These are phyloP conservation scores for Polygonum maritimum DNA, from an alignment of 148 eudicot species.

Conservation along the genomic window DNA sequence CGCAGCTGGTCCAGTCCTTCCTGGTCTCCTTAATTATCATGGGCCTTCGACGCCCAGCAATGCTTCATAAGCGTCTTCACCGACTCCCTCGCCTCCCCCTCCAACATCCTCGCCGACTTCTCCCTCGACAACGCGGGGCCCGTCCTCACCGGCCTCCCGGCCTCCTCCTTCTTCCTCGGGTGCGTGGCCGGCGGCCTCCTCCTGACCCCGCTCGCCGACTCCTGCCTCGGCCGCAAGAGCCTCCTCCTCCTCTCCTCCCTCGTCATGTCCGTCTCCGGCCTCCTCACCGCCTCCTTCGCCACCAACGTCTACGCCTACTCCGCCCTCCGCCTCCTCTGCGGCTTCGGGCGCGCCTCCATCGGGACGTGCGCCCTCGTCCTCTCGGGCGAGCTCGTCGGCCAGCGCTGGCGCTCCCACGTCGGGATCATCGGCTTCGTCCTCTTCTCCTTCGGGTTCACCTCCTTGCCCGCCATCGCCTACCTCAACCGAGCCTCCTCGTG, in stretches of 20 bases:
- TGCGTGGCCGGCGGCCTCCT: slow-evolving; percentile 42
- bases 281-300: slow-evolving; percentile 29
- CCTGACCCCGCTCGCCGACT: slow-evolving; percentile 53
- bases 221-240: slow-evolving; percentile 54
- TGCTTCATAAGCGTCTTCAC: slow-evolving; percentile 62
- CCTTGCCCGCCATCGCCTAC: slow-evolving; percentile 50
- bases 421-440: slow-evolving; percentile 45
- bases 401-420: slow-evolving; percentile 45
- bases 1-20: slow-evolving; percentile 35
- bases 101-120: slow-evolving; percentile 51
- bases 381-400: slow-evolving; percentile 60
- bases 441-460: slow-evolving; percentile 47
- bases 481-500: slow-evolving; percentile 28
- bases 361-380: slow-evolving; percentile 61
- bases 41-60: slow-evolving; percentile 75
- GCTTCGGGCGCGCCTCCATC: slow-evolving; percentile 49
- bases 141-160: slow-evolving; percentile 42
- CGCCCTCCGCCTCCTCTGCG: slow-evolving; percentile 31
- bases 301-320: slow-evolving; percentile 43
- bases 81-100: slow-evolving; percentile 20
- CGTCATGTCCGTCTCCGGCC: slow-evolving; percentile 45
- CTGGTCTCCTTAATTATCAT: slow-evolving; percentile 48
- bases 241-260: slow-evolving; percentile 31
- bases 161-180: slow-evolving; percentile 61
- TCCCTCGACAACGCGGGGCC: slow-evolving; percentile 42